These are phyloP conservation scores for Trichosporon sp. DNA, from an alignment of 1,284 basidiomycete genomes.

Conservation along the genomic window DNA sequence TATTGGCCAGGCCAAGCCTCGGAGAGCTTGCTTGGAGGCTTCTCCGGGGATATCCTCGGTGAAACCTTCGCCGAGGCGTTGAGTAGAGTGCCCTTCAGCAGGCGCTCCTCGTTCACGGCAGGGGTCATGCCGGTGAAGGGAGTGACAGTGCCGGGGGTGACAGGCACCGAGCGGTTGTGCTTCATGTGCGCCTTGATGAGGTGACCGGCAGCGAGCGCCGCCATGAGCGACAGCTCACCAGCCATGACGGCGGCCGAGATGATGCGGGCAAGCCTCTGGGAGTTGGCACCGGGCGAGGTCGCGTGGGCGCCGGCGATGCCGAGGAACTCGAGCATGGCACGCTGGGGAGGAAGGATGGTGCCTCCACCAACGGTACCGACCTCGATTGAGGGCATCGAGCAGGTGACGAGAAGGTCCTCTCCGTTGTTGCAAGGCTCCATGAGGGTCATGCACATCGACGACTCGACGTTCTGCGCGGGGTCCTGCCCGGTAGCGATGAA, in stretches of 20 bases:
- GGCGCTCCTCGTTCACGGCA: conserved; percentile 41
- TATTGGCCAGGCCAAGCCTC: conserved; percentile 29
- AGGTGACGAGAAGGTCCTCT: conserved; percentile 85
- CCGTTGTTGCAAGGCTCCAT: conserved; percentile 96
- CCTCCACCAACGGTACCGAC: conserved; percentile 96
- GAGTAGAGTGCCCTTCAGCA: conserved; percentile 31
- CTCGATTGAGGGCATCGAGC: conserved; percentile 94
- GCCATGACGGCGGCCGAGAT: conserved; percentile 92
- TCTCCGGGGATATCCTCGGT: not conserved
- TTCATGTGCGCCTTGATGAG: conserved; percentile 82
- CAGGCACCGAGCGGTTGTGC: conserved; percentile 54
- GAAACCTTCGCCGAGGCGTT: conserved; percentile 23
- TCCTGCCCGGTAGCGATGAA: conserved; percentile 98
- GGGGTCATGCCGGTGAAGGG: conserved; percentile 44
- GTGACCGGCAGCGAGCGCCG: conserved; percentile 87
- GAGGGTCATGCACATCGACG: conserved; percentile 95
- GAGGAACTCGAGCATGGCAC: conserved; percentile 87
- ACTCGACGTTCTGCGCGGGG: conserved; percentile 98
- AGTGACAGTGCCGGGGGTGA: conserved; percentile 51
- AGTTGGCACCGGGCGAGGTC: conserved; percentile 79
- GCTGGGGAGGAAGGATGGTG: conserved; percentile 84
- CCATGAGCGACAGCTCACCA: conserved; percentile 84
- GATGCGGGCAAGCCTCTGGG: conserved; percentile 80
- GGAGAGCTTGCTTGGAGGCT: conserved; percentile 24
- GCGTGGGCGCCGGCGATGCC: conserved; percentile 84